phyloP scores from a whole-genome alignment of 805 yeast species.

The Deakozyma indianensis region DNA sequence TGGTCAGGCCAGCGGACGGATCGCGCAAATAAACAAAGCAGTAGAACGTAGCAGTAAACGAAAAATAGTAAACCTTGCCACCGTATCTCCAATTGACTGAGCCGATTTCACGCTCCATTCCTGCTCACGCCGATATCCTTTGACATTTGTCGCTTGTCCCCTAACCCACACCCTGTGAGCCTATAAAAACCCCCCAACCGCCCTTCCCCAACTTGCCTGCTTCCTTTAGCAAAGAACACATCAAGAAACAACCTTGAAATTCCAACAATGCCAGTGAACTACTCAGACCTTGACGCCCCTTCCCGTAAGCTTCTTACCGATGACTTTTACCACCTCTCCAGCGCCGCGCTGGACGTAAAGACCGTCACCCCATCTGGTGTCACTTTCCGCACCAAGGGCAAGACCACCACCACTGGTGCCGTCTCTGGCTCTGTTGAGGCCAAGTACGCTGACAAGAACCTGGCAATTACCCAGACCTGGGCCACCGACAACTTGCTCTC shows the following conservation, averaged over 20 bases:
- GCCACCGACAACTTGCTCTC: conserved; percentile 81
- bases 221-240: background rate
- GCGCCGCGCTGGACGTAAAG: conserved; percentile 79
- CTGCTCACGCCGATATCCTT: too few relatives aligned
- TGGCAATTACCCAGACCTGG: conserved; percentile 96
- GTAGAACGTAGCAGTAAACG: too few relatives aligned
- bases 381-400: conserved; percentile 86
- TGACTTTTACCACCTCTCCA: conserved; percentile 87
- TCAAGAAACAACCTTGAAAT: too few relatives aligned
- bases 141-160: background rate
- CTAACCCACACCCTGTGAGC: background rate
- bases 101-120: too few relatives aligned
- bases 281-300: conserved; percentile 75
- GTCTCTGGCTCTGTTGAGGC: conserved; percentile 84
- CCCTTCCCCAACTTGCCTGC: background rate
- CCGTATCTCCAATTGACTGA: too few relatives aligned
- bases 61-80: too few relatives aligned
- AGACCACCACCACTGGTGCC: conserved; percentile 64
- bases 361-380: conserved; percentile 95
- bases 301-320: conserved; percentile 73
- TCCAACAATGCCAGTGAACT: background rate
- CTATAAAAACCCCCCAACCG: conserved; percentile 1
- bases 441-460: conserved; percentile 87
- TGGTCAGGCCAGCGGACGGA: too few relatives aligned
- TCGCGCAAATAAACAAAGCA: too few relatives aligned